A percentile compares a stretch with the other conserved stretches of the same genome.
Conservation (phyloP, 2,329 filamentous ascomycete genomes). For the Epichloe festucae region DNA sequence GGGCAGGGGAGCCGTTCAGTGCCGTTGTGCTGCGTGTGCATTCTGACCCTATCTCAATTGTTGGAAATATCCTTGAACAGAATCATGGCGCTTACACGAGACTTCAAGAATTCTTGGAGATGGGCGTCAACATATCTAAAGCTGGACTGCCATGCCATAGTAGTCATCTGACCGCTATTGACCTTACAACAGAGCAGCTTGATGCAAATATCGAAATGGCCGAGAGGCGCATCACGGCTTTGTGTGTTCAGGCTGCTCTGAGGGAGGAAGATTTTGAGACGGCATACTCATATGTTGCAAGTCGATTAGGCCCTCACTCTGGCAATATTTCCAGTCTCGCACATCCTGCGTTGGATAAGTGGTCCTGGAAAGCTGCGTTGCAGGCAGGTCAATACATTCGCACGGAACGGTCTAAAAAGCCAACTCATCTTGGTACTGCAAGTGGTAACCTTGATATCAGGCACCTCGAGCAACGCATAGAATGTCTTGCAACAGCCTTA, state of each 20-base stretch:
- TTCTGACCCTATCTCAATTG: slow-evolving; percentile 58
- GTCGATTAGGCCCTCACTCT: slow-evolving; percentile 38
- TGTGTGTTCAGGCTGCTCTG: slow-evolving; percentile 69
- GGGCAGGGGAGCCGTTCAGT: slow-evolving; percentile 67
- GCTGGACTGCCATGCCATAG: slow-evolving; percentile 32
- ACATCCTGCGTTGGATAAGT: slow-evolving; percentile 37
- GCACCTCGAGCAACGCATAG: slow-evolving; percentile 68
- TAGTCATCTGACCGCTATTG: not conserved
- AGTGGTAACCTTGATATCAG: slow-evolving; percentile 50
- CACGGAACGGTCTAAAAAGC: slow-evolving; percentile 37
- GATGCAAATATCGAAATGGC: slow-evolving; percentile 26
- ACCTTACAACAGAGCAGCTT: not conserved
- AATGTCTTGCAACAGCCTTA: slow-evolving; percentile 63
- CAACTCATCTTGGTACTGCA: slow-evolving; percentile 47
- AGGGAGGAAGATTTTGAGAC: slow-evolving; percentile 74
- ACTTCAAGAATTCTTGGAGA: slow-evolving; percentile 57
- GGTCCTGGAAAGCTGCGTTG: slow-evolving; percentile 68
- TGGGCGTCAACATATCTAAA: slow-evolving; percentile 53
- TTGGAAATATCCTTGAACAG: slow-evolving; percentile 62
- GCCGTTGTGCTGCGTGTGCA: slow-evolving; percentile 69
- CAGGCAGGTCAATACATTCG: slow-evolving; percentile 63
- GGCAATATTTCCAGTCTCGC: not conserved
- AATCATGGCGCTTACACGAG: slow-evolving; percentile 63
- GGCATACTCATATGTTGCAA: slow-evolving; percentile 72
- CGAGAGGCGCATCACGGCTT: slow-evolving; percentile 58